phyloP scores from a whole-genome alignment of 2,329 filamentous ascomycete genomes.

The Blumeria hordei region DNA sequence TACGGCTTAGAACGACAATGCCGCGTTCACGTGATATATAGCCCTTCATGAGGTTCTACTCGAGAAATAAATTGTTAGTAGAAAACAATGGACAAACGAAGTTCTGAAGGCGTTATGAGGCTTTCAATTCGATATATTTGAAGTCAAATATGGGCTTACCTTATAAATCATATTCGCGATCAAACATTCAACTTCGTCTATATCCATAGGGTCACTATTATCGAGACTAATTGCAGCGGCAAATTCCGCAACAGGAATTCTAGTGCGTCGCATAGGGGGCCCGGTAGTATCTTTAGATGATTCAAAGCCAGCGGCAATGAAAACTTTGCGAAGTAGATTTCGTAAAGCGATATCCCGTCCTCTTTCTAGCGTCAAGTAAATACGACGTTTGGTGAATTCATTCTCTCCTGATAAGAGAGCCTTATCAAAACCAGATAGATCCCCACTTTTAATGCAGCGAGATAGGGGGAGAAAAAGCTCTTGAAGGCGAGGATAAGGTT shows the following conservation, averaged over 20 bases:
- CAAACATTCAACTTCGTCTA: slow-evolving; percentile 86
- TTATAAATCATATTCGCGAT: slow-evolving; percentile 97
- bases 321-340: slow-evolving; percentile 82
- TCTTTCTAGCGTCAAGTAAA: slow-evolving; percentile 84
- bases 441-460: slow-evolving; percentile 55
- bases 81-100: not conserved
- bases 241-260: slow-evolving; percentile 67
- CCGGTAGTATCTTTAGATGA: slow-evolving; percentile 44
- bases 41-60: slow-evolving; percentile 50
- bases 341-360: slow-evolving; percentile 78
- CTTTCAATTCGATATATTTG: not conserved
- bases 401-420: slow-evolving; percentile 63
- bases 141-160: slow-evolving; percentile 24
- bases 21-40: slow-evolving; percentile 84
- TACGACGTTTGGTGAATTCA: slow-evolving; percentile 79
- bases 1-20: slow-evolving; percentile 82
- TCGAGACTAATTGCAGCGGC: slow-evolving; percentile 59
- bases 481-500: slow-evolving; percentile 52
- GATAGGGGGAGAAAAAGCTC: slow-evolving; percentile 57
- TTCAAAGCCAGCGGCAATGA: slow-evolving; percentile 61
- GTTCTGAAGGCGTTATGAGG: too few relatives aligned
- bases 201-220: slow-evolving; percentile 42
- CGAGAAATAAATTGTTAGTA: not conserved
- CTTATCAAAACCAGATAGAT: slow-evolving; percentile 62
- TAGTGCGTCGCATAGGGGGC: slow-evolving; percentile 40